Conservation (phyloP, 768 basidiomycete genomes). For the Basidioascus undulatus region DNA sequence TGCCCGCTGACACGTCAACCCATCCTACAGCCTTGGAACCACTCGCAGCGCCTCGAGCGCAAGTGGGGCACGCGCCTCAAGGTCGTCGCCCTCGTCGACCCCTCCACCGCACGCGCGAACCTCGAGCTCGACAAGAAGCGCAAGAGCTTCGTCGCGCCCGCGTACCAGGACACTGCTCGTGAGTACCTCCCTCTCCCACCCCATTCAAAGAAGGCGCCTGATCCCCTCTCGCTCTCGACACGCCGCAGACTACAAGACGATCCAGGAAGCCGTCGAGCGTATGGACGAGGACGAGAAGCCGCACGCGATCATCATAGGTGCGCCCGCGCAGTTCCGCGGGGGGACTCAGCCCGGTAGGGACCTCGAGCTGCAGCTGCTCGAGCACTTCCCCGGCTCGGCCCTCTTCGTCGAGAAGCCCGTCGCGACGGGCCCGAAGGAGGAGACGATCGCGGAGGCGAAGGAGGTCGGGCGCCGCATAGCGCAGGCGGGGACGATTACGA, state of each 20-base stretch:
- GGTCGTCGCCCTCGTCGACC: conserved; percentile 84
- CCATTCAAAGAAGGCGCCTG: neutral
- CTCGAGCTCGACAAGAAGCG: conserved; percentile 69
- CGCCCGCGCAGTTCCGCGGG: conserved; percentile 83
- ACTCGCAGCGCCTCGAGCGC: conserved; percentile 29
- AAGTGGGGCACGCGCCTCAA: conserved; percentile 91
- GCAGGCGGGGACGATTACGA: neutral
- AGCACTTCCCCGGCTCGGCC: conserved; percentile 63
- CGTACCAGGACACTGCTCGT: conserved; percentile 85
- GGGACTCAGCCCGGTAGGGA: conserved; percentile 48
- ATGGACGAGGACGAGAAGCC: conserved; percentile 41
- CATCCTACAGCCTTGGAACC: too few relatives aligned
- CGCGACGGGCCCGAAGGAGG: conserved; percentile 37
- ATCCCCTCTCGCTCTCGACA: conserved; percentile 6
- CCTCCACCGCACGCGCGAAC: conserved; percentile 53
- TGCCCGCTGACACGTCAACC: too few relatives aligned
- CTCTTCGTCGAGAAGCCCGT: conserved; percentile 78
- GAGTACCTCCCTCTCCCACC: too few relatives aligned
- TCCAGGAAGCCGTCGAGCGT: conserved; percentile 57
- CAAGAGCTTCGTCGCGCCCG: conserved; percentile 74
- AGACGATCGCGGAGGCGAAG: neutral
- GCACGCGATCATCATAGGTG: conserved; percentile 58
- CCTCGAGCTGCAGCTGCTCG: conserved; percentile 66
- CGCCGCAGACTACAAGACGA: conserved; percentile 42
- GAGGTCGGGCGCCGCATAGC: neutral